phyloP scores from a whole-genome alignment of 2,329 filamentous ascomycete species.

The Lasiodiplodia sp. region DNA sequence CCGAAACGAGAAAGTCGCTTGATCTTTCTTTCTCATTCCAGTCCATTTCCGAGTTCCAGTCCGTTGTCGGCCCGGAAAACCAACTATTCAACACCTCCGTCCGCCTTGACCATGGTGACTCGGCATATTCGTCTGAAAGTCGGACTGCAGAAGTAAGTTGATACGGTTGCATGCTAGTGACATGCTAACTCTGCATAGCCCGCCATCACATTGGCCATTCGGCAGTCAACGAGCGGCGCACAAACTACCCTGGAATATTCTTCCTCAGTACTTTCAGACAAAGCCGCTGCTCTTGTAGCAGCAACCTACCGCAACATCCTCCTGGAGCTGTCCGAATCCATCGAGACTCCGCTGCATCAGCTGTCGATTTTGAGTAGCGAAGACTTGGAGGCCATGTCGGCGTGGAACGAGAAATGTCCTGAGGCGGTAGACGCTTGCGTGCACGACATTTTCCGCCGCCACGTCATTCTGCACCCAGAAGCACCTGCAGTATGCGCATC shows the following conservation, averaged over 20 bases:
- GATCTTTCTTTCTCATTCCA: constrained; percentile 9
- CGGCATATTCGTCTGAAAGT: not conserved
- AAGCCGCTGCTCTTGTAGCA: constrained; percentile 9
- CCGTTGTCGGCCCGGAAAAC: constrained; percentile 9
- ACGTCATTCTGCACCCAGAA: constrained; percentile 33
- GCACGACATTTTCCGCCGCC: constrained; percentile 18
- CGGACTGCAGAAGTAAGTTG: constrained; percentile 12
- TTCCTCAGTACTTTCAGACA: constrained; percentile 10
- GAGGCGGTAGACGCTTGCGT: constrained; percentile 12
- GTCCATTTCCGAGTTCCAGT: constrained; percentile 1
- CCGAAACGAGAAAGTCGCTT: not conserved
- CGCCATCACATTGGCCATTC: constrained; percentile 2
- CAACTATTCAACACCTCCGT: constrained; percentile 17
- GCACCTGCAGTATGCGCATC: constrained; percentile 42
- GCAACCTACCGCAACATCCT: constrained; percentile 14
- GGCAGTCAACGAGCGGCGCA: not conserved
- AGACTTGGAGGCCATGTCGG: constrained; percentile 12
- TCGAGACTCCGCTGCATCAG: not conserved
- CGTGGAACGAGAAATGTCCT: constrained; percentile 12
- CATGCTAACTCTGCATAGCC: constrained; percentile 1
- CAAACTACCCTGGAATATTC: constrained; percentile 1
- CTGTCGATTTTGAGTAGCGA: not conserved
- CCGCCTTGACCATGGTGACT: not conserved
- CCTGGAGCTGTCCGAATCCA: constrained; percentile 2
- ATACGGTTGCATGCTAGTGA: not conserved